Conservation (phyloP, 139 green algal genomes). For the Trebouxia sp. region DNA sequence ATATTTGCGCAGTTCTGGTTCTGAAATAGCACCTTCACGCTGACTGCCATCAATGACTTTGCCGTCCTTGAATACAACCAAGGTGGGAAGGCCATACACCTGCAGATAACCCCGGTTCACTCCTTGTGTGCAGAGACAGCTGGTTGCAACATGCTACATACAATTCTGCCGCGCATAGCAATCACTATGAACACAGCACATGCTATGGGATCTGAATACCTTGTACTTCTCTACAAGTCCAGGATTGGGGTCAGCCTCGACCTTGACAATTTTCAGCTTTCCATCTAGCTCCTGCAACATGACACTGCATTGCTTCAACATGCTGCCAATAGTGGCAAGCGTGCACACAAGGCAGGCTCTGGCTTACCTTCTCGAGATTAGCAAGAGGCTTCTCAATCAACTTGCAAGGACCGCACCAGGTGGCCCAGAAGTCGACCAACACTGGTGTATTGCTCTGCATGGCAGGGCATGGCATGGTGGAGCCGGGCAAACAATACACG, state of each 20-base stretch:
- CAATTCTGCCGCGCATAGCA: too few relatives aligned
- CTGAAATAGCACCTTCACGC: slow-evolving; percentile 86
- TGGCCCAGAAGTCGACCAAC: slow-evolving; percentile 93
- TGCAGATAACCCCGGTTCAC: slow-evolving; percentile 34
- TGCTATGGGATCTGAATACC: too few relatives aligned
- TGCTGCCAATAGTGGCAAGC: not conserved
- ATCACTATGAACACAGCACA: too few relatives aligned
- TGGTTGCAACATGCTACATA: too few relatives aligned
- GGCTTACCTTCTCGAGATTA: not conserved
- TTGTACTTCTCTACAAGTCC: slow-evolving; percentile 88
- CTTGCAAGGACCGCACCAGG: slow-evolving; percentile 58
- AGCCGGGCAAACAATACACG: too few relatives aligned
- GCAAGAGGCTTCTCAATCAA: not conserved
- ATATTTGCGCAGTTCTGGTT: slow-evolving; percentile 71
- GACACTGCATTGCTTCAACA: not conserved
- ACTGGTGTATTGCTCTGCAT: slow-evolving; percentile 73
- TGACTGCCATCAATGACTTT: slow-evolving; percentile 75
- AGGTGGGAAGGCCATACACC: slow-evolving; percentile 93
- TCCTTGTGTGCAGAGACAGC: too few relatives aligned
- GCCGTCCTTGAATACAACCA: slow-evolving; percentile 93
- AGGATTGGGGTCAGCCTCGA: slow-evolving; percentile 86
- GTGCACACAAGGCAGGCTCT: not conserved
- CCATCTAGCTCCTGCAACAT: slow-evolving; percentile 63
- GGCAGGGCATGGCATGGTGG: too few relatives aligned
- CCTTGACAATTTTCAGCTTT: slow-evolving; percentile 92